A percentile compares a stretch with the other conserved stretches of the same genome.
Conservation (phyloP, 345 rosid species). For the Lepidium sativum region DNA sequence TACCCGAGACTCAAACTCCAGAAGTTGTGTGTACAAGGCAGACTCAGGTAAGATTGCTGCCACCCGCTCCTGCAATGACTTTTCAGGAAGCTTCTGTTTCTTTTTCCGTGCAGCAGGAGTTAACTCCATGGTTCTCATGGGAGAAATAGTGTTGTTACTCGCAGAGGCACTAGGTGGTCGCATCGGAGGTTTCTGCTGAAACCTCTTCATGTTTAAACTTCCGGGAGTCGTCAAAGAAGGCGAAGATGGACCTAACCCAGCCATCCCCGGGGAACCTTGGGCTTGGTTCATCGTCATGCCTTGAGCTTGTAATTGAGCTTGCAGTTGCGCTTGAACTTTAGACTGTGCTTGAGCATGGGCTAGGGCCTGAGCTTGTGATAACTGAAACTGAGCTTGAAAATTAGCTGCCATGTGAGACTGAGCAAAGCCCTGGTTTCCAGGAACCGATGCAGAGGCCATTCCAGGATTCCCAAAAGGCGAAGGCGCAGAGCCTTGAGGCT, state of each 20-base stretch:
- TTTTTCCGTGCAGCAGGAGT: constrained; percentile 70
- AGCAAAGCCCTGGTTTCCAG: constrained; percentile 47
- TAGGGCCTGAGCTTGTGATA: constrained; percentile 58
- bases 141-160: constrained; percentile 43
- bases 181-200: constrained; percentile 64
- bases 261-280: constrained; percentile 43
- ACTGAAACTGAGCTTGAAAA: constrained; percentile 62
- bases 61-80: constrained; percentile 80
- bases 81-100: constrained; percentile 94
- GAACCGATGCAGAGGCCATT: constrained; percentile 46
- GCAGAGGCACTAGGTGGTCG: constrained; percentile 70
- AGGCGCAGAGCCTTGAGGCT: constrained; percentile 53
- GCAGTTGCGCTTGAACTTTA: constrained; percentile 61
- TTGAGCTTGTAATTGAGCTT: constrained; percentile 76
- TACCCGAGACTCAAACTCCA: constrained; percentile 88
- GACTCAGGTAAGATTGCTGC: constrained; percentile 97
- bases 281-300: constrained; percentile 48
- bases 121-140: constrained; percentile 74
- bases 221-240: constrained; percentile 66
- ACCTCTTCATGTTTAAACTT: constrained; percentile 42
- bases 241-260: constrained; percentile 57
- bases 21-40: constrained; percentile 91
- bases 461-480: constrained; percentile 79
- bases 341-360: constrained; percentile 59
- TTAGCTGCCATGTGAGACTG: constrained; percentile 45